Base-by-base conservation (phyloP, 441 rosid species). In the Bocquillonia castaneifolia region DNA sequence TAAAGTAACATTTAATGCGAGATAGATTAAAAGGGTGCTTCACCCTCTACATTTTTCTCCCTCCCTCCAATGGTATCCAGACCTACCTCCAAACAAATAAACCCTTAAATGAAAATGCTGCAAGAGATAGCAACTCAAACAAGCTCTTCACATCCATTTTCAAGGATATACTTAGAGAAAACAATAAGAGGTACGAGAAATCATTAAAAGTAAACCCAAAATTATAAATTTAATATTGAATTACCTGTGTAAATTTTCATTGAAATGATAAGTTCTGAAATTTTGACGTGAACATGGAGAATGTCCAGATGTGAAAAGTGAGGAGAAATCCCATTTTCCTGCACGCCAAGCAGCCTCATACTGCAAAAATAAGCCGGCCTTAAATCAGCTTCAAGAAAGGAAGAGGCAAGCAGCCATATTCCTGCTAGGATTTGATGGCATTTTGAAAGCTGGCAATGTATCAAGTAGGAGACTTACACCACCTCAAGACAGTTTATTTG, bases 281-380 rank as follows among this genome's bases (percentile, higher is more conserved):
- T 77, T 76, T 77, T 81, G 83, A 76, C 71, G 62, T 66, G 86
- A 72, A 71, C 81, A 37, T 18, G 54, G 66, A 60, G 79, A 78
- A 74, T 74, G 78, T 71, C 81, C 79, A 79, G 76, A 86, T 45
- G 76, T 69, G 77, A 62, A 77, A 74, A 83, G 85, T 59, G 86
- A 78, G 77, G 97, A 85, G 70, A 92, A 94, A 83, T 94, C 99
- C 98, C 99, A 94, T 69, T 92, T 92, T 70, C 93, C 98, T 37
- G 96, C 85, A 78, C 87, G 96, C 98, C 99, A 94, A 69, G 99
- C 98, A 81, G 99, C 96, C 79, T 92, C 97, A 66, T 87, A 92
- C 99, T 94, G 86, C 84, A 81, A 61, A 75, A 45, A 65, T 55
- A 62, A 77, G 37, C 45, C 10, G 39, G 44, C 50, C 62, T 64